phyloP scores from a whole-genome alignment of 139 green algal species.

The Diplosphaera chodatii region DNA sequence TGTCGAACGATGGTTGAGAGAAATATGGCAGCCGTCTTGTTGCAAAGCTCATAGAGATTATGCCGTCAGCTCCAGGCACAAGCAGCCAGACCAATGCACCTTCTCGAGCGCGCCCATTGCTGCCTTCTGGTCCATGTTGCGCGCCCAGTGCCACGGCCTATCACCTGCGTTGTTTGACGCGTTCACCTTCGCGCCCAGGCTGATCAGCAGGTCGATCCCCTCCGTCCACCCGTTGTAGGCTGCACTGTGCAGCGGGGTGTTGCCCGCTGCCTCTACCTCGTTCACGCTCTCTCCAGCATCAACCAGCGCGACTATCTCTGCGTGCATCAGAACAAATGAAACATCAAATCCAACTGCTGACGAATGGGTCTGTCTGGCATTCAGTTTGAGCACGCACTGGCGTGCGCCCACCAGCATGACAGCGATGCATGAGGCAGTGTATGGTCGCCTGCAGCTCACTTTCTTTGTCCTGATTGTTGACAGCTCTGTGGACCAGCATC shows the following conservation, averaged over 20 bases:
- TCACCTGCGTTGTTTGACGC: constrained; percentile 93
- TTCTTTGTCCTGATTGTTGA: constrained; percentile 56
- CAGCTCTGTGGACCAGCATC: constrained; percentile 78
- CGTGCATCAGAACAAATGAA: too few relatives aligned
- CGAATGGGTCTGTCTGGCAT: too few relatives aligned
- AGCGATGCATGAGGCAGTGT: too few relatives aligned
- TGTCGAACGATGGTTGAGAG: too few relatives aligned
- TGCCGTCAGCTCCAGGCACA: too few relatives aligned
- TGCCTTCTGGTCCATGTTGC: constrained; percentile 68
- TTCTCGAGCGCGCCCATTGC: constrained; percentile 72
- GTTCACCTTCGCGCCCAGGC: constrained; percentile 81
- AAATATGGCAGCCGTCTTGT: too few relatives aligned
- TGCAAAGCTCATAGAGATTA: too few relatives aligned
- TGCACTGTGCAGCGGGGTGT: constrained; percentile 77
- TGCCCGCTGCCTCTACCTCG: constrained; percentile 88
- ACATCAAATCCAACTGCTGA: too few relatives aligned
- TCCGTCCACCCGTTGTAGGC: constrained; percentile 82
- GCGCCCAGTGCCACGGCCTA: constrained; percentile 76
- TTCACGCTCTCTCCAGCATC: constrained; percentile 74
- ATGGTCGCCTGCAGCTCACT: too few relatives aligned
- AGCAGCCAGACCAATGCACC: too few relatives aligned
- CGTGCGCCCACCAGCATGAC: too few relatives aligned
- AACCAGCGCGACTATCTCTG: constrained; percentile 52
- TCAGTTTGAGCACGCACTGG: too few relatives aligned
- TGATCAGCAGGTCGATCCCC: constrained; percentile 75